Evolutionary conservation across 805 yeast genomes (phyloP).

Genomic region (Kazachstania taianensis): DNA sequence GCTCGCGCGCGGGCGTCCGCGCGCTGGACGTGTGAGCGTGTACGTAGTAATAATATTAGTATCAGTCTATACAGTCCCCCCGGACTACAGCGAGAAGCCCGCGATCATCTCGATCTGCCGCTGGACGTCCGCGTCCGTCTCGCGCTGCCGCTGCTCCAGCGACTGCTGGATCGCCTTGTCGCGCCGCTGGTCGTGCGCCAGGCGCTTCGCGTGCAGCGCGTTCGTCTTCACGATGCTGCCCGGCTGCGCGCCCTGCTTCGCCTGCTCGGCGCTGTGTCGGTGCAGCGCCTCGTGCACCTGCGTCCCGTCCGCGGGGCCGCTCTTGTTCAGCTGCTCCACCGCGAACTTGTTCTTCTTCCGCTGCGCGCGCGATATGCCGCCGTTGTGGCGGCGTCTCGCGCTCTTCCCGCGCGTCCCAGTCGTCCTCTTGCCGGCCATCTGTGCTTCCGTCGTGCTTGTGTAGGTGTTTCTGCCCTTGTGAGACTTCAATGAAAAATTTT

Average conservation of each 20-base stretch:
- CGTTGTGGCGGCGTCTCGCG: slow-evolving; percentile 3
- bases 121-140: slow-evolving; percentile 21
- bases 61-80: background rate
- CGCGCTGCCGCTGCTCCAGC: slow-evolving; percentile 16
- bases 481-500: background rate
- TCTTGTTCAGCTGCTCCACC: slow-evolving; percentile 18
- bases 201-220: slow-evolving; percentile 12
- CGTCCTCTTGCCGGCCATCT: slow-evolving; percentile 3
- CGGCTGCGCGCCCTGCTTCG: no score
- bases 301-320: slow-evolving; percentile 2
- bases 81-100: slow-evolving; percentile 27
- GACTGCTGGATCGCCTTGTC: slow-evolving; percentile 19
- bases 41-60: no score
- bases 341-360: slow-evolving; percentile 21
- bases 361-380: slow-evolving; percentile 13
- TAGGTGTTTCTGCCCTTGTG: slow-evolving; percentile 3
- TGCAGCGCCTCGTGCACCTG: background rate
- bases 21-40: slow-evolving; percentile 48
- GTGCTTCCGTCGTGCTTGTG: slow-evolving; percentile 5
- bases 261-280: slow-evolving; percentile 3
- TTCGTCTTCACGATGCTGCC: background rate
- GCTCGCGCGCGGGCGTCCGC: slow-evolving; percentile 72
- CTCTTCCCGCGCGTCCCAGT: background rate
- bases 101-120: slow-evolving; percentile 29
- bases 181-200: slow-evolving; percentile 20